Evolutionary conservation across 352 stramenopile genomes (phyloP).

Genomic region (Phytophthora ohioensis): DNA sequence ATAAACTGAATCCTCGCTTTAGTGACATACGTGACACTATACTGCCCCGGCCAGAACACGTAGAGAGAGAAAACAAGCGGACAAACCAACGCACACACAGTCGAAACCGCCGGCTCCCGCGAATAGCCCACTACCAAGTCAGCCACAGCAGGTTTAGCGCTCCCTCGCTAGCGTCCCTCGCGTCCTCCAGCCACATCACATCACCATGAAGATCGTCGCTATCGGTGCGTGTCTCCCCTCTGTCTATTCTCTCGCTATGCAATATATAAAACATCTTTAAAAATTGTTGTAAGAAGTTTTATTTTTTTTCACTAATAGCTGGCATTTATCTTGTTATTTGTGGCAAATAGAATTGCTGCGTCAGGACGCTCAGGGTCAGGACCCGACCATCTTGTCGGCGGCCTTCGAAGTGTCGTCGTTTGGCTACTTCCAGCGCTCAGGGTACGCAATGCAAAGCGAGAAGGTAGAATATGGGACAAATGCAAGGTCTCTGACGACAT

Average conservation of each 20-base stretch:
- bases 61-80: slow-evolving; percentile 30
- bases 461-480: neutral
- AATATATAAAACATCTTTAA: neutral
- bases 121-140: slow-evolving; percentile 21
- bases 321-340: slow-evolving; percentile 9
- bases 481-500: neutral
- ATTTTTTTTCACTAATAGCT: neutral
- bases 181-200: slow-evolving; percentile 4
- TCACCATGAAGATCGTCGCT: slow-evolving; percentile 86
- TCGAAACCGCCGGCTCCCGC: slow-evolving; percentile 40
- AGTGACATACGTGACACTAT: slow-evolving; percentile 4
- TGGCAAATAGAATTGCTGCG: slow-evolving; percentile 66
- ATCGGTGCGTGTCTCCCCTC: slow-evolving; percentile 60
- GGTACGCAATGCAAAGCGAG: slow-evolving; percentile 40
- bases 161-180: neutral
- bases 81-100: slow-evolving; percentile 33
- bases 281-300: neutral
- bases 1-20: slow-evolving; percentile 3
- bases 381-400: slow-evolving; percentile 74
- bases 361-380: slow-evolving; percentile 63
- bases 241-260: neutral
- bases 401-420: slow-evolving; percentile 85
- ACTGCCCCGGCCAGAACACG: slow-evolving; percentile 25
- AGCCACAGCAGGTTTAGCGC: neutral
- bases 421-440: slow-evolving; percentile 87